These are phyloP conservation scores for Lepiota venenata DNA, from an alignment of 768 basidiomycete genomes.

Conservation along the genomic window DNA sequence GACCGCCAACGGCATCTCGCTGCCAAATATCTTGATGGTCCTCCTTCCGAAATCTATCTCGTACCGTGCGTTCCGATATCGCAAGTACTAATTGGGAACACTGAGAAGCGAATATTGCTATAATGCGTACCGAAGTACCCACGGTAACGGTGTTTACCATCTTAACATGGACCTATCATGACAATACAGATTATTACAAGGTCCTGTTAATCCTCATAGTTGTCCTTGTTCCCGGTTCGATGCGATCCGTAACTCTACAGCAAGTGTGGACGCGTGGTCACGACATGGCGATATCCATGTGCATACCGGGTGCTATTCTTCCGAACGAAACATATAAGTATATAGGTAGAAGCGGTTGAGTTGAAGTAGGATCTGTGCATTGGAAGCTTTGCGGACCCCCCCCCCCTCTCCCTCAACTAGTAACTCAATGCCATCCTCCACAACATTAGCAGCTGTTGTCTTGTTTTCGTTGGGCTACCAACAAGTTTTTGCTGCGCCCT, in stretches of 20 bases:
- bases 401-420: neutral
- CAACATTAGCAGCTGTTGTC: neutral
- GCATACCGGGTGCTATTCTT: neutral
- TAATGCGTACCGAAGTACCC: constrained; percentile 5
- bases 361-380: neutral
- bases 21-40: neutral
- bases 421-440: neutral
- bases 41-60: neutral
- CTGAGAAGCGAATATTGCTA: neutral
- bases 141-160: neutral
- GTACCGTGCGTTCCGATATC: constrained; percentile 2
- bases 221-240: neutral
- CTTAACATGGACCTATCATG: neutral
- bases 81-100: neutral
- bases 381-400: neutral
- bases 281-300: constrained; percentile 3
- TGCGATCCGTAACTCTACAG: neutral
- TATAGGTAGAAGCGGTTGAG: neutral
- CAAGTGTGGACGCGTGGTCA: neutral
- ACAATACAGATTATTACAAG: too few relatives aligned
- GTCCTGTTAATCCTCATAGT: too few relatives aligned
- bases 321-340: neutral
- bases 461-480: neutral
- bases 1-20: neutral
- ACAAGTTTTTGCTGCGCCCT: neutral